Base-by-base conservation (phyloP, 2,329 filamentous ascomycete species). In the Cladosporium sp. region DNA sequence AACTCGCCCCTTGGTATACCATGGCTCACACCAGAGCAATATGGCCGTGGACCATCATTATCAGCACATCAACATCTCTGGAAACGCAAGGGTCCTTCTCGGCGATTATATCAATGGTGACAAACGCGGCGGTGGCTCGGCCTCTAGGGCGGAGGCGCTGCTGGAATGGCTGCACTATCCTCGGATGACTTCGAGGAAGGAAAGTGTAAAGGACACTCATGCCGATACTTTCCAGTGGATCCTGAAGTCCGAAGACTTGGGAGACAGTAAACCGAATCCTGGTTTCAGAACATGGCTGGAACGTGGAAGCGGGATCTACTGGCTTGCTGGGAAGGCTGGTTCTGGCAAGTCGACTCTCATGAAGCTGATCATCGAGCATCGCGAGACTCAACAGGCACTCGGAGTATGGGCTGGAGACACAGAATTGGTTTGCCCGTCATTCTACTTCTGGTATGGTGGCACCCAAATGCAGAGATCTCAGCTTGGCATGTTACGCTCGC, bases 271-370 rank as follows among this genome's bases (percentile, higher is more conserved):
- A 28, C 28, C 52, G 1, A n/a, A n/a, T 35, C 29, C 52, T 16
- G 28, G 29, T 7, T 31, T 56, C 10, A 29, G 16, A 8, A 16
- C 50, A 14, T 62, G 59, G 59, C 44, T 62, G n/a, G 21, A 31
- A 31, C n/a, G 31, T 26, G 40, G 59, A 14, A 18, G n/a, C n/a
- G 59, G 59, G 1, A 28, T 52, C n/a, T 62, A 66, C 18, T 67
- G 67, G 67, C 44, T 69, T 40, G 66, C 67, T 52, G 67, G 67
- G 2, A 69, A 69, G 40, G 63, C 64, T 2, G 67, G 66, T 10
- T 49, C 64, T 26, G 67, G 67, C 6, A 69, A 69, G 49, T 69
- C 66, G 3, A 68, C 67, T 8, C 46, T 68, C 16, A 66, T 66
- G 44, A 66, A 66, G 29, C 62, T 29, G n/a, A 62, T 62, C 18